Conservation (phyloP, 345 rosid genomes). For the Isatis tinctoria region DNA sequence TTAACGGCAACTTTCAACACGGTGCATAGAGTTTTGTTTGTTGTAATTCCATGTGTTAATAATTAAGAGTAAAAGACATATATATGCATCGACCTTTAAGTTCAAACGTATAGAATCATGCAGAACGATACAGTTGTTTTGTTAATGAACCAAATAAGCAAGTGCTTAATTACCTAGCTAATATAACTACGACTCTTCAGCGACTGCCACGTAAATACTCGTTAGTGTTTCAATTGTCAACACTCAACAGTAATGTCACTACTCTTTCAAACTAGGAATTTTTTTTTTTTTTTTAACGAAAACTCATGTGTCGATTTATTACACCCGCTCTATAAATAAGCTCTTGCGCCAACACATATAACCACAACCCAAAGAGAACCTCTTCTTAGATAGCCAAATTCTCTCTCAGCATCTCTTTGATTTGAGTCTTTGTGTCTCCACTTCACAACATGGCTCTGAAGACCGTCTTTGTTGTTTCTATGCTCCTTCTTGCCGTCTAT, state of each 20-base stretch:
- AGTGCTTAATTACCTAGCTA: not conserved
- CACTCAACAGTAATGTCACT: not conserved
- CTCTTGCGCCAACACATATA: not conserved
- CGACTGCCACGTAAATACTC: not conserved
- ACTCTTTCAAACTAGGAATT: not conserved
- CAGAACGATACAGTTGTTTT: not conserved
- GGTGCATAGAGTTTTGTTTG: not conserved
- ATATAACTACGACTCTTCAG: slow-evolving; percentile 8
- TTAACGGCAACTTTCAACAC: not conserved
- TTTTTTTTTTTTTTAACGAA: no score
- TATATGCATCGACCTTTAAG: not conserved
- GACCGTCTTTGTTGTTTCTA: not conserved
- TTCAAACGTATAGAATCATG: not conserved
- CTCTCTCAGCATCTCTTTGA: not conserved
- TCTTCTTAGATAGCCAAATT: not conserved
- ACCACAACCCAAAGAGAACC: not conserved
- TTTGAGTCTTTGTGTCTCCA: not conserved
- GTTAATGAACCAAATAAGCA: not conserved
- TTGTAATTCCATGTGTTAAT: no score
- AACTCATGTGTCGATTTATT: not conserved
- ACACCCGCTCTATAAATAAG: slow-evolving; percentile 17
- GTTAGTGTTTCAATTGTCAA: slow-evolving; percentile 1
- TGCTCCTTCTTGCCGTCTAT: slow-evolving; percentile 16
- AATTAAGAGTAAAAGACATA: no score
- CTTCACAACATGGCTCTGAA: slow-evolving; percentile 22